A percentile compares a stretch with the other conserved stretches of the same genome.
Evolutionary conservation across 805 yeast genomes (phyloP).

Genomic region (Starmerella potacharoeniae): DNA sequence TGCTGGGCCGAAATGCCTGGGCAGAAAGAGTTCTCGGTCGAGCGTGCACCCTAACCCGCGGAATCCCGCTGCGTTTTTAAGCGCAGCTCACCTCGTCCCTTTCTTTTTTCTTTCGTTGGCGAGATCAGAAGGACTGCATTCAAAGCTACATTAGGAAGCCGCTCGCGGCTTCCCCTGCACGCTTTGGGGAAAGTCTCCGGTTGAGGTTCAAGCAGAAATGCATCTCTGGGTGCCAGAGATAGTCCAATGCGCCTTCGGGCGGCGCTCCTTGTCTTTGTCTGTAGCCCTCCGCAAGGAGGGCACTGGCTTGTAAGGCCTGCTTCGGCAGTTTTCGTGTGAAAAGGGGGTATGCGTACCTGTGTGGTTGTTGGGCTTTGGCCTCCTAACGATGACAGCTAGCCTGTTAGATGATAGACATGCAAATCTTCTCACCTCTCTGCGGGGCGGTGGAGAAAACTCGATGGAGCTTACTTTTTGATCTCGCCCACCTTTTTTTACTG

Average conservation of each 20-base stretch:
- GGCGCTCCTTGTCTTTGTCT: conserved; percentile 7
- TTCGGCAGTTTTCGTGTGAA: conserved; percentile 11
- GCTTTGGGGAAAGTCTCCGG: conserved; percentile 32
- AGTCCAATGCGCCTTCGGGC: conserved; percentile 4
- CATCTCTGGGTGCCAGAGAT: conserved; percentile 9
- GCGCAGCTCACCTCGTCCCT: not conserved
- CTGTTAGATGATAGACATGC: conserved; percentile 27
- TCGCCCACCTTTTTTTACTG: conserved; percentile 12
- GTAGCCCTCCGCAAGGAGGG: not conserved
- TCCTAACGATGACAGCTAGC: conserved; percentile 20
- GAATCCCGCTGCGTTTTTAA: not conserved
- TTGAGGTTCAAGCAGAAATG: conserved; percentile 24
- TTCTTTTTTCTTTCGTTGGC: conserved; percentile 9
- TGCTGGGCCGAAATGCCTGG: too few species aligned
- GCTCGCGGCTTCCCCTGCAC: conserved; percentile 9
- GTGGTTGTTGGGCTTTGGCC: conserved; percentile 10
- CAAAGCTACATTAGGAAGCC: conserved; percentile 24
- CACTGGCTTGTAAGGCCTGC: not conserved
- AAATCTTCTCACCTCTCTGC: conserved; percentile 10
- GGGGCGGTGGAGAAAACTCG: conserved; percentile 21
- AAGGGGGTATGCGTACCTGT: not conserved
- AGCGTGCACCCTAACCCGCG: not conserved
- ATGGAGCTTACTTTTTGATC: conserved; percentile 27
- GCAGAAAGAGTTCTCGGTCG: not conserved
- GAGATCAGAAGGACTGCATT: conserved; percentile 22